phyloP scores from a whole-genome alignment of 2,329 filamentous ascomycete species.

The Talaromyces verruculosus region DNA sequence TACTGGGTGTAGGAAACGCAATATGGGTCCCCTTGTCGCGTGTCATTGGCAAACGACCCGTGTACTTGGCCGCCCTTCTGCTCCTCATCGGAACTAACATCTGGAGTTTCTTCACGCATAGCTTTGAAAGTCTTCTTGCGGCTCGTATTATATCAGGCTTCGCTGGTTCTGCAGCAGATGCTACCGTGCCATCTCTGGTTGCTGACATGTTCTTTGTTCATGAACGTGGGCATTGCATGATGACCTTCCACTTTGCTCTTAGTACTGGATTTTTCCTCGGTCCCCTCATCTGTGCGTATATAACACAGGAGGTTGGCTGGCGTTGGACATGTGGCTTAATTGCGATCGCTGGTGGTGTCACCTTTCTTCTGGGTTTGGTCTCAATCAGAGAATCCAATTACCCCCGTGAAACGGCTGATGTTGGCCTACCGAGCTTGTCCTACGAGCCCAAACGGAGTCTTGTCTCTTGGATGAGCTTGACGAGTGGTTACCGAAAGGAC shows the following conservation, averaged over 20 bases:
- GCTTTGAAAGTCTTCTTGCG: background rate
- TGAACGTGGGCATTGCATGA: slow-evolving; percentile 39
- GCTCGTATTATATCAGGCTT: background rate
- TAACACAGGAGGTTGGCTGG: background rate
- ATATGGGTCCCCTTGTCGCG: background rate
- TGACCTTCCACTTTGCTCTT: slow-evolving; percentile 41
- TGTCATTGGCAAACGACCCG: background rate
- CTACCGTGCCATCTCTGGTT: slow-evolving; percentile 38
- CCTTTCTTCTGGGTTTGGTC: background rate
- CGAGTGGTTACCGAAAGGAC: slow-evolving; percentile 25
- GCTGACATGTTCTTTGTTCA: slow-evolving; percentile 39
- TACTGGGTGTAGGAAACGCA: background rate
- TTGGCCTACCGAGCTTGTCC: background rate
- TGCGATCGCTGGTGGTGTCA: background rate
- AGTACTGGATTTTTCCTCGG: slow-evolving; percentile 40
- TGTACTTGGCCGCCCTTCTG: background rate
- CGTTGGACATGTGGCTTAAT: background rate
- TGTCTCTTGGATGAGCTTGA: background rate
- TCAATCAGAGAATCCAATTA: background rate
- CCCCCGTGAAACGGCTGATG: background rate
- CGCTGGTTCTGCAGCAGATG: slow-evolving; percentile 31
- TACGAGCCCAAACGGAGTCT: background rate
- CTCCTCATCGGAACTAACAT: background rate
- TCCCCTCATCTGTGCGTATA: slow-evolving; percentile 22
- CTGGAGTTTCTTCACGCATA: background rate